Conservation (phyloP, 2,329 filamentous ascomycete species). For the Periconia sp. region DNA sequence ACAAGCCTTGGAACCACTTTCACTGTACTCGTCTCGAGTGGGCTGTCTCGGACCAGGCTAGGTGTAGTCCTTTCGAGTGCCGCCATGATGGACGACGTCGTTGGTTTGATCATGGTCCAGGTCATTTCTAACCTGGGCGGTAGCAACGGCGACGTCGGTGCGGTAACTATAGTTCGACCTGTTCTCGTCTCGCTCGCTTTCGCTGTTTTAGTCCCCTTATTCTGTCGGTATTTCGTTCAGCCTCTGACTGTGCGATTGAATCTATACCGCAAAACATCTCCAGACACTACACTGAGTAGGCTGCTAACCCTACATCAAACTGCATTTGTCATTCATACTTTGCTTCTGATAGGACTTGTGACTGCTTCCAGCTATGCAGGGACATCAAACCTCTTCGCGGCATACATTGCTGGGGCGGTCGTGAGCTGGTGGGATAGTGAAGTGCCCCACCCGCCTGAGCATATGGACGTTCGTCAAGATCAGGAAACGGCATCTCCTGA, state of each 20-base stretch:
- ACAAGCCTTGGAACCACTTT: constrained; percentile 75
- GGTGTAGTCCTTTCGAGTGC: constrained; percentile 69
- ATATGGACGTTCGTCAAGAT: not conserved
- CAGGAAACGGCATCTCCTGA: not conserved
- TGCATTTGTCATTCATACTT: constrained; percentile 52
- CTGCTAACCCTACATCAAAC: constrained; percentile 36
- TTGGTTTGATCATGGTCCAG: constrained; percentile 75
- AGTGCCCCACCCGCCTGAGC: constrained; percentile 25
- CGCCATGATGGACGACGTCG: constrained; percentile 81
- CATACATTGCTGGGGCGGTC: constrained; percentile 60
- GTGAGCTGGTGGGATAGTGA: constrained; percentile 62
- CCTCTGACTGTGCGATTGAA: constrained; percentile 47
- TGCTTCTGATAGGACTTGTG: constrained; percentile 54
- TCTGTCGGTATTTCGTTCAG: constrained; percentile 49
- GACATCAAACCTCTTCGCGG: constrained; percentile 64
- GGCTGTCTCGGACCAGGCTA: constrained; percentile 56
- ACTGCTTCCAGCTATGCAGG: constrained; percentile 60
- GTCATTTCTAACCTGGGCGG: constrained; percentile 71
- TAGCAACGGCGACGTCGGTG: constrained; percentile 35
- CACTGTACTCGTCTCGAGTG: constrained; percentile 63
- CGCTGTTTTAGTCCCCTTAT: constrained; percentile 50
- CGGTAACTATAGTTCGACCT: constrained; percentile 52
- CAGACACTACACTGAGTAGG: constrained; percentile 17
- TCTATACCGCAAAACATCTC: constrained; percentile 23
- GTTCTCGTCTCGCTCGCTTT: constrained; percentile 58